Conservation (phyloP, 2,329 filamentous ascomycete genomes). For the Arthrobotrys entomopaga region DNA sequence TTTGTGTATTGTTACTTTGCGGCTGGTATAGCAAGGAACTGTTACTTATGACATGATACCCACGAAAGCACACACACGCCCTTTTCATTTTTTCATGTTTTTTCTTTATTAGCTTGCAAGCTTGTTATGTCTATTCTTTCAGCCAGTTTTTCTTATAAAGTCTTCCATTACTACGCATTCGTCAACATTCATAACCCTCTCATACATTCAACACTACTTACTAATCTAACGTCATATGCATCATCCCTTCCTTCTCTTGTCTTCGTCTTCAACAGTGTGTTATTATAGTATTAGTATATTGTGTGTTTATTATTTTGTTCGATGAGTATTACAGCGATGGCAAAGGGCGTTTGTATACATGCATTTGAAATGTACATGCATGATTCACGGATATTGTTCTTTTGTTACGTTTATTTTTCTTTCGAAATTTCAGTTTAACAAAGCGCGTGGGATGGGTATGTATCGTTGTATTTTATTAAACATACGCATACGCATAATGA, state of each 20-base stretch:
- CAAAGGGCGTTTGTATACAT: background rate
- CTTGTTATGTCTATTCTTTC: background rate
- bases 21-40: background rate
- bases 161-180: no score
- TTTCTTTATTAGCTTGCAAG: slow-evolving; percentile 1
- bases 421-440: no score
- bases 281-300: slow-evolving; percentile 48
- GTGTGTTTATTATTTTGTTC: background rate
- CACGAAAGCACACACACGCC: background rate
- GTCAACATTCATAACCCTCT: no score
- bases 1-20: background rate
- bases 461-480: no score
- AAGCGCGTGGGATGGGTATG: no score
- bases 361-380: no score
- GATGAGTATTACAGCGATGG: no score
- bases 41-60: slow-evolving; percentile 23
- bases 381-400: no score
- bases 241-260: background rate
- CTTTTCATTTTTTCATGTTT: background rate
- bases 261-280: slow-evolving; percentile 36
- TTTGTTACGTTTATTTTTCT: no score
- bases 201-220: background rate
- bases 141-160: no score
- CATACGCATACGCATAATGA: no score
- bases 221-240: background rate